phyloP scores from a whole-genome alignment of 2,329 filamentous ascomycete genomes.

The Sphaceloma murrayae region DNA sequence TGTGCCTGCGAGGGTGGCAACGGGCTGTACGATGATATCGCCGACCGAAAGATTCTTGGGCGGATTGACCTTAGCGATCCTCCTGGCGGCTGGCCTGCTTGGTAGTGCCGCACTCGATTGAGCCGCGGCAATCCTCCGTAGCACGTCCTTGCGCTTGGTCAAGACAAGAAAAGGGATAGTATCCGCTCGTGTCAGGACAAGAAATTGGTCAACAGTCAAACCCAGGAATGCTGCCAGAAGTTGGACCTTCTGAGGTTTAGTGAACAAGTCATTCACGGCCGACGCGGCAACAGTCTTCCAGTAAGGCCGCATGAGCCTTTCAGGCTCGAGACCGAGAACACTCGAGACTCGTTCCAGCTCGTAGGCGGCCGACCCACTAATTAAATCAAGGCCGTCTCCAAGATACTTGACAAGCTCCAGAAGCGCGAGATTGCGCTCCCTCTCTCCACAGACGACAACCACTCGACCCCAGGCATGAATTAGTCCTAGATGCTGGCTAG shows the following conservation, averaged over 20 bases:
- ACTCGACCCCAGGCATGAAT: slow-evolving; percentile 81
- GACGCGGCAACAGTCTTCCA: slow-evolving; percentile 79
- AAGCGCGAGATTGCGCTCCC: slow-evolving; percentile 78
- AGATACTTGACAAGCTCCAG: slow-evolving; percentile 78
- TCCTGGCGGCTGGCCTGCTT: no score
- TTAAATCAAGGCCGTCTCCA: slow-evolving; percentile 68
- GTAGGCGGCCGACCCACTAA: slow-evolving; percentile 72
- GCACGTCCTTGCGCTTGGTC: slow-evolving; percentile 64
- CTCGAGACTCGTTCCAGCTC: slow-evolving; percentile 70
- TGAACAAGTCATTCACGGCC: slow-evolving; percentile 70
- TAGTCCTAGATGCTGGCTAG: slow-evolving; percentile 68
- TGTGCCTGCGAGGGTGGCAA: slow-evolving; percentile 48
- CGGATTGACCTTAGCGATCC: no score
- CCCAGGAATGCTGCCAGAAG: slow-evolving; percentile 72
- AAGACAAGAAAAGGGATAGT: slow-evolving; percentile 82
- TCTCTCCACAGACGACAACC: slow-evolving; percentile 64
- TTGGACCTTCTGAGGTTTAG: slow-evolving; percentile 71
- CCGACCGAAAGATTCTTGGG: no score
- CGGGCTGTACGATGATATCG: slow-evolving; percentile 51
- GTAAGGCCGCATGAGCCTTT: slow-evolving; percentile 70
- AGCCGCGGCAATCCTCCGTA: slow-evolving; percentile 70
- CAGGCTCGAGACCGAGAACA: slow-evolving; percentile 50
- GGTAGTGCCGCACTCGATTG: slow-evolving; percentile 37
- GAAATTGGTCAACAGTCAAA: slow-evolving; percentile 63
- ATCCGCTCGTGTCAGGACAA: slow-evolving; percentile 66